Conservation (phyloP, 352 stramenopile species). For the Thalassiosira delicatula region DNA sequence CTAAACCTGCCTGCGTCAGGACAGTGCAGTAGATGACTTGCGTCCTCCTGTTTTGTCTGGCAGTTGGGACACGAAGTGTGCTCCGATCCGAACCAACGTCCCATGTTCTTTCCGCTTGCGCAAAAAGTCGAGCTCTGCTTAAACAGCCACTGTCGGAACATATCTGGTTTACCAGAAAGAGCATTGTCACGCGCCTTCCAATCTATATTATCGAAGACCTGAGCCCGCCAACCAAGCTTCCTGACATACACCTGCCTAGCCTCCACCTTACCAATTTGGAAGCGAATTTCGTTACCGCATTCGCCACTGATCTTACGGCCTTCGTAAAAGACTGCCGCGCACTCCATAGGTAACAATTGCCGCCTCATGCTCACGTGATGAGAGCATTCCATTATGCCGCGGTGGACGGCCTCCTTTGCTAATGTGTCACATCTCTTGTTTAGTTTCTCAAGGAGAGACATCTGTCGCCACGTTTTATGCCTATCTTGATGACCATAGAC, state of each 20-base stretch:
- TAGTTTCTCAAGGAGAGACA: background rate
- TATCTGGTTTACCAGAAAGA: background rate
- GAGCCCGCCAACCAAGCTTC: background rate
- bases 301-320: background rate
- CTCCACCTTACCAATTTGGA: background rate
- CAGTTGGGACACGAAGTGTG: background rate
- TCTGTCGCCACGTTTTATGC: too few species aligned
- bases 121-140: background rate
- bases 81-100: background rate
- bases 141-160: background rate
- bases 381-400: background rate
- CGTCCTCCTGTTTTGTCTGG: background rate
- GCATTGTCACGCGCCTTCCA: background rate
- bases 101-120: background rate
- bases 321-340: background rate
- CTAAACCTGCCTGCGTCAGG: background rate
- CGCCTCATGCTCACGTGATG: background rate
- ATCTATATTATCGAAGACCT: background rate
- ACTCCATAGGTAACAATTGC: background rate
- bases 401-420: constrained; percentile 2
- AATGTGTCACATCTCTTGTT: background rate
- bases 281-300: background rate
- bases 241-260: background rate
- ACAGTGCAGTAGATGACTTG: background rate
- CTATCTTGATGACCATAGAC: constrained; percentile 3